phyloP scores from a whole-genome alignment of 495 filamentous ascomycete genomes.

The Penicillium atrosanguineum region DNA sequence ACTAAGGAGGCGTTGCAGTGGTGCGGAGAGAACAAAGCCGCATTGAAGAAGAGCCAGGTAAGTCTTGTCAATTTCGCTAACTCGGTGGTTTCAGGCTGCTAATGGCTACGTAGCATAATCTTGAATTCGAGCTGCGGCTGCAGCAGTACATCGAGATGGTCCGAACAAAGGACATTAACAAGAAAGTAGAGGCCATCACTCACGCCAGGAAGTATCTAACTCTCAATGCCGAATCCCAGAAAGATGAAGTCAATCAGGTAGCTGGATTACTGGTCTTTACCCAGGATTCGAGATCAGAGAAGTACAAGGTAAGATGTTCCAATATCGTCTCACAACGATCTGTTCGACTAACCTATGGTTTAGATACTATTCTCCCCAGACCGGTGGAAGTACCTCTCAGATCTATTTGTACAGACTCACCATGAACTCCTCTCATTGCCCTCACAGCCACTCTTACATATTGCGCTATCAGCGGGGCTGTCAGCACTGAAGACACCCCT shows the following conservation, averaged over 20 bases:
- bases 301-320: slow-evolving; percentile 56
- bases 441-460: slow-evolving; percentile 78
- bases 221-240: slow-evolving; percentile 63
- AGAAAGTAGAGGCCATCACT: slow-evolving; percentile 69
- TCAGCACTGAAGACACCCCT: slow-evolving; percentile 94
- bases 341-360: not conserved
- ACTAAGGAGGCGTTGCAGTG: slow-evolving; percentile 78
- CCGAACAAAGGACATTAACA: slow-evolving; percentile 55
- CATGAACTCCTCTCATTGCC: slow-evolving; percentile 86
- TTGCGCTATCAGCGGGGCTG: slow-evolving; percentile 85
- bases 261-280: slow-evolving; percentile 76
- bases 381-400: slow-evolving; percentile 75
- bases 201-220: slow-evolving; percentile 80
- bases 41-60: slow-evolving; percentile 79
- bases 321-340: not conserved
- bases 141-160: slow-evolving; percentile 95
- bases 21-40: slow-evolving; percentile 89
- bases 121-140: slow-evolving; percentile 91
- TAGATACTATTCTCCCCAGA: slow-evolving; percentile 68
- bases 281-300: slow-evolving; percentile 57
- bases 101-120: slow-evolving; percentile 58
- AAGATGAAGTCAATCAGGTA: slow-evolving; percentile 65
- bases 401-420: slow-evolving; percentile 81
- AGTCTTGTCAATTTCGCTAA: slow-evolving; percentile 14
- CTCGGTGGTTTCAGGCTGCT: not conserved